Base-by-base conservation (phyloP, 208 protist species). In the Polymyxa betae region DNA sequence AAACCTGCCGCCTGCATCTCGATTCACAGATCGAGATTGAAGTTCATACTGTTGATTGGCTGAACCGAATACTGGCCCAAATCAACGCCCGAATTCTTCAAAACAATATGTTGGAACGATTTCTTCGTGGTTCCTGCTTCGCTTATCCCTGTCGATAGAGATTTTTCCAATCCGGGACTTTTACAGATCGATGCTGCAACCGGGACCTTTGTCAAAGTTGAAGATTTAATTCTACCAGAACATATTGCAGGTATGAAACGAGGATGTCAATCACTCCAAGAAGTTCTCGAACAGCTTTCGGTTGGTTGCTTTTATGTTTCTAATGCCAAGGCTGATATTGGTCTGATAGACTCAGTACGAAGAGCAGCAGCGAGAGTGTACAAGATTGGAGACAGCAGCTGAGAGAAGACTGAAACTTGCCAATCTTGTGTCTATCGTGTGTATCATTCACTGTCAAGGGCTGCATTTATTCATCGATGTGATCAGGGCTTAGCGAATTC, bases 1-100 rank as follows among this genome's bases (percentile, higher is more conserved):
- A 66, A 66, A 66, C 54, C 54, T 66, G 54, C 29, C 54, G 54
- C 29, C 54, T 66, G 54, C 54, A 66, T 29, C 54, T 66, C 20
- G 54, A 66, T 66, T 66, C 54, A 66, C 54, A 32, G 20, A 66
- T 66, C 54, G 54, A 66, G 29, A 66, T 66, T 66, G 54, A 66
- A 66, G 54, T 29, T 16, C 54, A 66, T 66, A 66, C 54, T 66
- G 54, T 66, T 29, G 54, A 66, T 16, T 66, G 54, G 54, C 54
- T 66, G 54, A 66, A 66, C 54, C 16, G 29, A 29, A 66, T 66
- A 29, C 20, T 29, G 29, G 54, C 16, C 29, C 20, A 16, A 29
- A n/a, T n/a, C n/a, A n/a, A n/a, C n/a, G n/a, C n/a, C n/a, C n/a
- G n/a, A n/a, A n/a, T n/a, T n/a, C n/a, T n/a, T n/a, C n/a, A n/a